Evolutionary conservation across 441 rosid genomes (phyloP), one percentile per base, ranked within the genome.

Genomic region (Eutrema salsugineum): DNA sequence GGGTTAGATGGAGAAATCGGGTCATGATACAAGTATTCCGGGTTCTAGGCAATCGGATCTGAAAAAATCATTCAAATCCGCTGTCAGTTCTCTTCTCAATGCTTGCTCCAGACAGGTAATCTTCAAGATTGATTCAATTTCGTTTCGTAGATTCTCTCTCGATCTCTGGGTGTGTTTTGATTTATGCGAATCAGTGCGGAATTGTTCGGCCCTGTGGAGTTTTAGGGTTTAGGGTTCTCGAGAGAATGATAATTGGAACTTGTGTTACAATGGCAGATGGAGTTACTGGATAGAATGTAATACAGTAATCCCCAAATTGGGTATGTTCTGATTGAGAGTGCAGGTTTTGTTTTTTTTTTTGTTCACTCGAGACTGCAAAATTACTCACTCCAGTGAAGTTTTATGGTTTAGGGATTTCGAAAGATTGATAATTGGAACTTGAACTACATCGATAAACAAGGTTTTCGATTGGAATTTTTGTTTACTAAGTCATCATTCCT

Each of bases 41-140:
- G 80, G 84, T 44, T 53, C 47, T 4, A 77, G 89, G 56, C 85
- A 82, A 66, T 78, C 76, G 43, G 78, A 83, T 85, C 70, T 89
- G 68, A 75, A 72, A 55, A 82, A 77, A 55, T 84, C 87, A 5
- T 89, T 89, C 82, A 87, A 83, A 73, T 82, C 83, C 16, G 89
- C 87, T 10, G 51, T 85, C 74, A 87, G 81, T 38, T 77, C 85
- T 58, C 83, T 91, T 55, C 93, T 91, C 78, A 82, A 88, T 33
- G 72, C 89, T 49, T 89, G 87, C 75, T 79, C 89, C 74, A 70
- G 62, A 20, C 74, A 87, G 86, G 97, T 90, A 47, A 39, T 10
- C 10, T 33, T 20, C 44, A 5, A n/a, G 5, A 11, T 1, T 1
- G 33, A 30, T 7, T 32, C 42, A 5, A 16, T 15, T 16, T 33